Evolutionary conservation across 2,329 filamentous ascomycete genomes (phyloP), one percentile per base, ranked within the genome.

Genomic region (Fusarium tricinctum): DNA sequence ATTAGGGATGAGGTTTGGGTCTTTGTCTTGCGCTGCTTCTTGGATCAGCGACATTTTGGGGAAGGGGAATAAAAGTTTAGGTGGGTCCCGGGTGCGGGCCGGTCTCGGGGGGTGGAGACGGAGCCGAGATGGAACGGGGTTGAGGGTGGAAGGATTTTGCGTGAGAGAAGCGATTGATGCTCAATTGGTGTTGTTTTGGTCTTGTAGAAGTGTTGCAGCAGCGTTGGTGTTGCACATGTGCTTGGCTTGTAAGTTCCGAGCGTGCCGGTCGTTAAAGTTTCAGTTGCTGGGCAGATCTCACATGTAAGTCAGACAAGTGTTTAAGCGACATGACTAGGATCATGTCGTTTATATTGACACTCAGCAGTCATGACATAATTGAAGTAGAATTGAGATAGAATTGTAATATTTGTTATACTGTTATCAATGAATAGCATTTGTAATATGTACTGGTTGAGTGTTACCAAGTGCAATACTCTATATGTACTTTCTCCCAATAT

Each of bases 101-200:
- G 66, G 66, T 50, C 43, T 68, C 55, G 50, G 63, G 63, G 50
- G 66, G 64, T 69, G 66, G 66, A 68, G 66, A 48, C 45, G 66
- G 66, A 69, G 66, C 66, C 66, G 66, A 59, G 47, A 56, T 43
- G 12, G n/a, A 30, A 30, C 26, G 35, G 35, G 33, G 32, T n/a
- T 55, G 38, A 19, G 9, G 9, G 38, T n/a, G 22, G 7, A 26
- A 43, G 22, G 20, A 26, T 13, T 13, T 45, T 40, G 15, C 22
- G 51, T 45, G 28, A 6, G 39, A 40, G 30, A 20, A 57, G 22
- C 26, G 38, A 49, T 56, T 23, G 32, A 26, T 45, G 20, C 26
- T 42, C 32, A 40, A 17, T 5, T 12, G 17, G 13, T 22, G 20
- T 62, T 26, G 20, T 15, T 43, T 33, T 45, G 12, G 19, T 12